Conservation (phyloP, 2,329 filamentous ascomycete species). For the Xylariaceae sp. region DNA sequence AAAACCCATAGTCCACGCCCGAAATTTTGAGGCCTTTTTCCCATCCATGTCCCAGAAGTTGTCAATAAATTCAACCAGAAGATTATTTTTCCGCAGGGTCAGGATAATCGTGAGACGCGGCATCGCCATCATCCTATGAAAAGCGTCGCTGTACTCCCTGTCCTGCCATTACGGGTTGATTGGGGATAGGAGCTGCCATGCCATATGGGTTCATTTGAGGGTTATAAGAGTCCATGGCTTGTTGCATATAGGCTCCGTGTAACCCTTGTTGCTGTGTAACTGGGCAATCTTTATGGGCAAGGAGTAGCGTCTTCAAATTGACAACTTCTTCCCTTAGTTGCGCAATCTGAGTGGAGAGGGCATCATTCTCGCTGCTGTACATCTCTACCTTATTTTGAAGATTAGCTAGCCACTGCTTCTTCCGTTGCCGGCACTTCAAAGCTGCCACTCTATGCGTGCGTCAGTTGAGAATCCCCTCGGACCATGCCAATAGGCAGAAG, state of each 20-base stretch:
- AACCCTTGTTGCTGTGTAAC: conserved; percentile 87
- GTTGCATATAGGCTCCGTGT: conserved; percentile 62
- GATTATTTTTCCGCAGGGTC: conserved; percentile 3
- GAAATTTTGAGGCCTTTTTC: conserved; percentile 21
- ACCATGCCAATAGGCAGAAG: background rate
- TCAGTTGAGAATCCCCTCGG: background rate
- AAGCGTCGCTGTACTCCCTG: conserved; percentile 63
- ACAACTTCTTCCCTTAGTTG: conserved; percentile 91
- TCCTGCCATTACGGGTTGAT: conserved; percentile 62
- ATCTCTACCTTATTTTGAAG: conserved; percentile 94
- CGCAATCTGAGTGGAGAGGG: conserved; percentile 81
- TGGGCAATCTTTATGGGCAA: conserved; percentile 96
- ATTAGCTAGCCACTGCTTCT: conserved; percentile 98
- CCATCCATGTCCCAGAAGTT: background rate
- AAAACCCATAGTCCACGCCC: background rate
- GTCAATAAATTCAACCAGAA: conserved; percentile 3
- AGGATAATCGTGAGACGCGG: conserved; percentile 23
- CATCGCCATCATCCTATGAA: conserved; percentile 52
- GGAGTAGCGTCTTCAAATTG: conserved; percentile 87
- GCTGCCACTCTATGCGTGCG: conserved; percentile 78
- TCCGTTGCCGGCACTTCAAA: conserved; percentile 94
- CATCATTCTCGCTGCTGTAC: conserved; percentile 90
- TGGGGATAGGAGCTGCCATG: conserved; percentile 60
- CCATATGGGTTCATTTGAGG: conserved; percentile 66
- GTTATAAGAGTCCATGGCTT: conserved; percentile 61